These are phyloP conservation scores for Clausena lansium DNA, from an alignment of 345 rosid genomes.

Conservation along the genomic window DNA sequence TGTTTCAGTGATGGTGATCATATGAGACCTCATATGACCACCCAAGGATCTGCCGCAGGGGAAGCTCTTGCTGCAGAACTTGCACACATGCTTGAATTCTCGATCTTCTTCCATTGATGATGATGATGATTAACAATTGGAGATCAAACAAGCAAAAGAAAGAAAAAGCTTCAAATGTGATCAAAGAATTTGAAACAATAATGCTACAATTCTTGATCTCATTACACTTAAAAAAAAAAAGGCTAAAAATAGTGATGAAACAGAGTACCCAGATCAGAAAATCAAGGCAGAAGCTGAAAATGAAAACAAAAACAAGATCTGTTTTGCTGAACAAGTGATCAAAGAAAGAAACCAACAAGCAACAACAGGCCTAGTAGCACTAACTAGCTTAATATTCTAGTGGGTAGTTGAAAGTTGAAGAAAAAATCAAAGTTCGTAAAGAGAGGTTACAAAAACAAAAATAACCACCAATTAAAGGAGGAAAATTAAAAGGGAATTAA, in stretches of 20 bases:
- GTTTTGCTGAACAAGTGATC: conserved; percentile 1
- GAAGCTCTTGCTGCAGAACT: conserved; percentile 62
- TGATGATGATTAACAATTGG: background rate
- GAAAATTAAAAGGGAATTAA: background rate
- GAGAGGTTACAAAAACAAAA: conserved; percentile 29
- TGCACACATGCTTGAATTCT: conserved; percentile 48
- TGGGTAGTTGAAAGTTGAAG: conserved; percentile 28
- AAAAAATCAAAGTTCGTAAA: conserved; percentile 22
- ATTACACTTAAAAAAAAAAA: conserved; percentile 6
- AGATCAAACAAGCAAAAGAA: conserved; percentile 8
- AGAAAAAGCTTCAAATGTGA: background rate
- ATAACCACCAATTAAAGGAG: conserved; percentile 4
- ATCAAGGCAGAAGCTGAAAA: conserved; percentile 13
- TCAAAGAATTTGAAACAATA: conserved; percentile 16
- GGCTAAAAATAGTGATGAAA: conserved; percentile 18
- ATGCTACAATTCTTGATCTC: conserved; percentile 22
- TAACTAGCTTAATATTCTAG: conserved; percentile 1
- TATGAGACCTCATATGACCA: conserved; percentile 76
- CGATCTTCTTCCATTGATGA: conserved; percentile 33
- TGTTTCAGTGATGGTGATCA: conserved; percentile 34
- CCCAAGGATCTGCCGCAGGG: conserved; percentile 68
- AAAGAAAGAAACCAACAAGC: background rate
- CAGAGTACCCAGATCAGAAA: conserved; percentile 41
- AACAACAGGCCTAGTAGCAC: background rate
- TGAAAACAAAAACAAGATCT: conserved; percentile 21